phyloP scores from a whole-genome alignment of 345 rosid species.

The Pseudoturritis turrita region DNA sequence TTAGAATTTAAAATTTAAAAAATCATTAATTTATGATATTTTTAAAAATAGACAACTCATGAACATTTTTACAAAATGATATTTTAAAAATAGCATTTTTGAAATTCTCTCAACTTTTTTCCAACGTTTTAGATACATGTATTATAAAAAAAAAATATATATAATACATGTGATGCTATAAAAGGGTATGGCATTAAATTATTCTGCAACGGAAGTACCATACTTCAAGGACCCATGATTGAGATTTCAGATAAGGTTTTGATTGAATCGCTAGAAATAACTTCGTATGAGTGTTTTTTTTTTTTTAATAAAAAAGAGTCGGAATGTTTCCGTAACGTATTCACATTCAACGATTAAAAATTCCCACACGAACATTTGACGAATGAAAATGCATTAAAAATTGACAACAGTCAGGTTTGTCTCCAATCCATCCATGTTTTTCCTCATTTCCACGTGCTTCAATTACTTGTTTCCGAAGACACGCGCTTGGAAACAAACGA shows the following conservation, averaged over 20 bases:
- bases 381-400: neutral
- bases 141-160: no score
- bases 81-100: no score
- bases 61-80: no score
- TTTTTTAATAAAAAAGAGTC: neutral
- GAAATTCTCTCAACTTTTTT: no score
- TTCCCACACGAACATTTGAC: no score
- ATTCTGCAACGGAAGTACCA: no score
- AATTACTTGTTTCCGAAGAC: neutral
- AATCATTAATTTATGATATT: no score
- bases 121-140: no score
- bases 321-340: neutral
- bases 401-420: neutral
- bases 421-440: neutral
- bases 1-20: no score
- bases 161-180: no score
- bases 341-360: neutral
- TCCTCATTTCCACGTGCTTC: constrained; percentile 1
- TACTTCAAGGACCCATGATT: neutral
- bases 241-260: neutral
- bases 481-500: neutral
- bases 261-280: neutral
- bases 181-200: no score
- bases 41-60: no score
- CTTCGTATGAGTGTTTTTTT: neutral